Conservation (phyloP, 106 monocot species). For the Apostasia shenzhenica region DNA sequence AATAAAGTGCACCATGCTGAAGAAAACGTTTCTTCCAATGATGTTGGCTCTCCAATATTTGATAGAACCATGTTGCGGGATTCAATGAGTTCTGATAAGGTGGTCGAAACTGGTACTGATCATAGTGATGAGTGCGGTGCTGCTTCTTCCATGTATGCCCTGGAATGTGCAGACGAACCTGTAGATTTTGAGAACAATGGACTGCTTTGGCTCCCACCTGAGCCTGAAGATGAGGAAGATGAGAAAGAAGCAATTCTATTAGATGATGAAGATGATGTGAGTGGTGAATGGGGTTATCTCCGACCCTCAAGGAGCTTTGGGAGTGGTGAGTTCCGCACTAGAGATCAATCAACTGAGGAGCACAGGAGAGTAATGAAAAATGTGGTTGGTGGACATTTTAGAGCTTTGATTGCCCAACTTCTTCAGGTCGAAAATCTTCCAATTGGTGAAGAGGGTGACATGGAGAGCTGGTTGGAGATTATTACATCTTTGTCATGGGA, state of each 20-base stretch:
- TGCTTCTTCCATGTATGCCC: constrained; percentile 52
- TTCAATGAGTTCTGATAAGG: constrained; percentile 26
- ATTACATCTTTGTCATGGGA: constrained; percentile 81
- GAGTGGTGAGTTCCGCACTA: constrained; percentile 42
- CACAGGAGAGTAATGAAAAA: constrained; percentile 68
- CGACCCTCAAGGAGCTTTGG: constrained; percentile 53
- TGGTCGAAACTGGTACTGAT: constrained; percentile 28
- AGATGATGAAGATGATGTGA: constrained; percentile 51
- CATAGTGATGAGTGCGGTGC: constrained; percentile 27
- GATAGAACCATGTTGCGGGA: constrained; percentile 25
- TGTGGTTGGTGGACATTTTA: constrained; percentile 84
- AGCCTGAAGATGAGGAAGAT: constrained; percentile 80
- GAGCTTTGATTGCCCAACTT: constrained; percentile 76
- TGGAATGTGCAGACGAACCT: constrained; percentile 39
- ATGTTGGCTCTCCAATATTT: constrained; percentile 15
- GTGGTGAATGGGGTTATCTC: constrained; percentile 46
- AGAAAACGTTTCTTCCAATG: constrained; percentile 23
- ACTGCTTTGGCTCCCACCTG: constrained; percentile 84
- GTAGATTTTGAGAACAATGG: constrained; percentile 84
- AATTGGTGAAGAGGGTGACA: constrained; percentile 48
- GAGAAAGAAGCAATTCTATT: constrained; percentile 35
- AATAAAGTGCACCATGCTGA: constrained; percentile 20
- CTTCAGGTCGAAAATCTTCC: constrained; percentile 78
- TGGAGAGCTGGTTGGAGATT: constrained; percentile 85
- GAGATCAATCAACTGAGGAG: constrained; percentile 47